These are phyloP conservation scores for Eucalyptus tenuipes DNA, from an alignment of 345 rosid genomes.

Conservation along the genomic window DNA sequence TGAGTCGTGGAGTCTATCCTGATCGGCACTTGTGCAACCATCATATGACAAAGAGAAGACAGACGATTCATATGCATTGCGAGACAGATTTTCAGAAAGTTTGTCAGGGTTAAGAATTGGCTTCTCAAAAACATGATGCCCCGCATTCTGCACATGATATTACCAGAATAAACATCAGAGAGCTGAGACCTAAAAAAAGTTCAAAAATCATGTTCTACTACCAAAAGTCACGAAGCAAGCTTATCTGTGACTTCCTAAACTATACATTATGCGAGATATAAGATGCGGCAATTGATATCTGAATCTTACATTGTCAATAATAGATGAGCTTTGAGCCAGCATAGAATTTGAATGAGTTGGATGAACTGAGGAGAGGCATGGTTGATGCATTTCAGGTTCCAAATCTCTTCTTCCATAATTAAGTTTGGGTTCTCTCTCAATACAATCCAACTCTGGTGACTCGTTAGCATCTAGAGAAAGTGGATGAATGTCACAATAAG, in stretches of 20 bases:
- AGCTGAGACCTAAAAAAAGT: not conserved
- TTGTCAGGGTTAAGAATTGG: conserved; percentile 20
- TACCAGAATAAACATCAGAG: not conserved
- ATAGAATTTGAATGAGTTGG: conserved; percentile 22
- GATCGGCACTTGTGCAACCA: conserved; percentile 7
- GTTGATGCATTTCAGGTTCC: conserved; percentile 4
- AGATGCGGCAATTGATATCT: not conserved
- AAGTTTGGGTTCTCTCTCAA: not conserved
- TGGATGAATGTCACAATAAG: conserved; percentile 42
- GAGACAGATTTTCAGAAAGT: conserved; percentile 21
- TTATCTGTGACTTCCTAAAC: not conserved
- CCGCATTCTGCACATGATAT: conserved; percentile 25
- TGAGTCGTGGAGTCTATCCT: conserved; percentile 7
- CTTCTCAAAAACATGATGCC: conserved; percentile 12
- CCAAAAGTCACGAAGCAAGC: not conserved
- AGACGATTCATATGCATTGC: conserved; percentile 15
- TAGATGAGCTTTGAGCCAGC: conserved; percentile 19
- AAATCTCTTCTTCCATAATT: conserved; percentile 1
- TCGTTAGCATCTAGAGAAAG: not conserved
- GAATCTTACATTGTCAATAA: conserved; percentile 40
- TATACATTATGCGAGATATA: not conserved
- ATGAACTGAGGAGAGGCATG: conserved; percentile 29
- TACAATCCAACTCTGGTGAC: not conserved
- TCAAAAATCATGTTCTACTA: not conserved
- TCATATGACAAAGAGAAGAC: conserved; percentile 19